phyloP scores from a whole-genome alignment of 768 basidiomycete species.

The Tulasnella sp. region DNA sequence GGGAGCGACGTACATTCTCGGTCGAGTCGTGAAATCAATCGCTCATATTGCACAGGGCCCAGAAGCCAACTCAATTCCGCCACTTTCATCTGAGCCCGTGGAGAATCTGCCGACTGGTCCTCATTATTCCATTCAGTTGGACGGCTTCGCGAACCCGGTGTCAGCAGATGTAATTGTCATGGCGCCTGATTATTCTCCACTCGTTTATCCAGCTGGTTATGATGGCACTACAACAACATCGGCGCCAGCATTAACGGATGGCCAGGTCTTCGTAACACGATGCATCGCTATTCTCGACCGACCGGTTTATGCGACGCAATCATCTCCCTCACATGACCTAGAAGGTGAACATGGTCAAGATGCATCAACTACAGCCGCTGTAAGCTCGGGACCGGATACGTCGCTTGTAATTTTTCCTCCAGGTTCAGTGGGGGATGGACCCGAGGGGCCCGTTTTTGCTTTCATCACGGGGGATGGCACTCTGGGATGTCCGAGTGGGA shows the following conservation, averaged over 20 bases:
- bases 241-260: conserved; percentile 32
- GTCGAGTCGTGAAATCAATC: conserved; percentile 20
- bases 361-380: conserved; percentile 24
- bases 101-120: conserved; percentile 4
- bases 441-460: conserved; percentile 41
- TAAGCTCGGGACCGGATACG: conserved; percentile 44
- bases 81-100: neutral
- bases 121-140: conserved; percentile 8
- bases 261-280: conserved; percentile 33
- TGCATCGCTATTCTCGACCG: conserved; percentile 44
- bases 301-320: conserved; percentile 27
- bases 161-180: conserved; percentile 17
- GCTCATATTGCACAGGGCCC: neutral
- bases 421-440: conserved; percentile 31
- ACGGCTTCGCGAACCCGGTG: conserved; percentile 18
- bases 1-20: conserved; percentile 36
- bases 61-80: too few species aligned
- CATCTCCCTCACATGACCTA: neutral
- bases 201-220: neutral
- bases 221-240: neutral
- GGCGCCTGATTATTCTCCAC: neutral
- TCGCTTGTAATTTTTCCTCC: conserved; percentile 70
- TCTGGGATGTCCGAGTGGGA: conserved; percentile 60
- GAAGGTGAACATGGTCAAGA: conserved; percentile 18
- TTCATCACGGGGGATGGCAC: conserved; percentile 64